Percentiles rank a stretch among this genome's conserved stretches.
Conservation (phyloP, 2,329 filamentous ascomycete species). For the Fusarium duplospermum region DNA sequence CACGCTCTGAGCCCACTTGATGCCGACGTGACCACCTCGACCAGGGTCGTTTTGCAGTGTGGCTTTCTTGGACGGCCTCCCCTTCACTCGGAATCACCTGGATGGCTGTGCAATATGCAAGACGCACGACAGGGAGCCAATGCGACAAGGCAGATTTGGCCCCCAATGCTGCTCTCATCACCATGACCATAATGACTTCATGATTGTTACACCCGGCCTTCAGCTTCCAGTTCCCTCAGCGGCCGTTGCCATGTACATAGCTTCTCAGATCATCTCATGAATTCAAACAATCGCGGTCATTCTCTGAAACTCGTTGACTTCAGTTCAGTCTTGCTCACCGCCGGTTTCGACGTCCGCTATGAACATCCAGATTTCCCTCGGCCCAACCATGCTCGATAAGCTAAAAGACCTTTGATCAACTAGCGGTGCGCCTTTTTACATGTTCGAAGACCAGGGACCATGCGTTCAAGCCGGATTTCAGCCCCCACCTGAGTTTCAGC, state of each 20-base stretch:
- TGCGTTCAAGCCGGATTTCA: slow-evolving; percentile 2
- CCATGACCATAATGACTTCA: neutral
- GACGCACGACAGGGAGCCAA: slow-evolving; percentile 13
- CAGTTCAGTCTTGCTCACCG: slow-evolving; percentile 8
- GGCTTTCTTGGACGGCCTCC: neutral
- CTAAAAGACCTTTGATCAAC: neutral
- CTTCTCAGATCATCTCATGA: neutral
- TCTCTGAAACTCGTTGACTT: neutral
- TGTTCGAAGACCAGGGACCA: slow-evolving; percentile 8
- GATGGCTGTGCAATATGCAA: neutral
- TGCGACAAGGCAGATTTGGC: slow-evolving; percentile 11
- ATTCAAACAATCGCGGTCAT: neutral
- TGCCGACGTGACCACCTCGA: neutral
- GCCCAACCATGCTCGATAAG: neutral
- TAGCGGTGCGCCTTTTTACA: slow-evolving; percentile 7
- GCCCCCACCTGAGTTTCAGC: slow-evolving; percentile 35
- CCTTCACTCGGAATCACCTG: slow-evolving; percentile 1
- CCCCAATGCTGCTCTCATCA: neutral
- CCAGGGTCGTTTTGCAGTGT: slow-evolving; percentile 4
- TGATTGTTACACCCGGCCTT: neutral
- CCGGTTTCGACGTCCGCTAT: neutral
- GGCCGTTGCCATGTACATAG: neutral
- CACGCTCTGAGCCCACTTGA: slow-evolving; percentile 3
- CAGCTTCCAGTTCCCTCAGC: neutral
- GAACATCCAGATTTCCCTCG: neutral